Conservation (phyloP, 345 rosid genomes). For the Lenwebbia sp. region DNA sequence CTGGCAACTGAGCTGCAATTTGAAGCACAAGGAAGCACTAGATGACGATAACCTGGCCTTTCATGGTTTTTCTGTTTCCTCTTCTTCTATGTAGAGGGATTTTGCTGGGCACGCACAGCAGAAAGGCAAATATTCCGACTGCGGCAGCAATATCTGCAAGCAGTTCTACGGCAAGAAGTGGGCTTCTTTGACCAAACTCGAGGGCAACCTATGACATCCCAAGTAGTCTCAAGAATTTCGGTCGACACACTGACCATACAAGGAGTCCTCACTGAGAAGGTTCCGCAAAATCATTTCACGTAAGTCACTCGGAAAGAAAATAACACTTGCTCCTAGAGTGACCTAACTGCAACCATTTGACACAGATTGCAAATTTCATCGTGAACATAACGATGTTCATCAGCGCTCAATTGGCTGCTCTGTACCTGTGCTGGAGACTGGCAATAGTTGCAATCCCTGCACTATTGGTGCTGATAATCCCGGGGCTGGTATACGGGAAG, state of each 20-base stretch:
- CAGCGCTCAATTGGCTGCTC: background rate
- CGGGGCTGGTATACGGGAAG: slow-evolving; percentile 9
- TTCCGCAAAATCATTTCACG: background rate
- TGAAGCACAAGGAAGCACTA: background rate
- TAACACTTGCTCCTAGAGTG: background rate
- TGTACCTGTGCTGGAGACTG: slow-evolving; percentile 7
- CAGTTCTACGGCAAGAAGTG: slow-evolving; percentile 16
- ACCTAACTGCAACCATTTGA: background rate
- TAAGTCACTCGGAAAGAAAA: background rate
- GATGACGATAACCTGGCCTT: background rate
- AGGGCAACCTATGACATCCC: slow-evolving; percentile 6
- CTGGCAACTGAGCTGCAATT: background rate
- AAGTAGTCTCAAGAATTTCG: slow-evolving; percentile 14
- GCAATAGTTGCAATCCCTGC: slow-evolving; percentile 5
- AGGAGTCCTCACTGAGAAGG: slow-evolving; percentile 23
- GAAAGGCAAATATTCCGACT: slow-evolving; percentile 8
- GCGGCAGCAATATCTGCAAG: slow-evolving; percentile 7
- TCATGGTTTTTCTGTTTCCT: background rate
- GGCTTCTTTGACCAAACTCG: slow-evolving; percentile 15
- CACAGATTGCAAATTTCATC: slow-evolving; percentile 13
- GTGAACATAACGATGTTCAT: slow-evolving; percentile 4
- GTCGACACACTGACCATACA: slow-evolving; percentile 11
- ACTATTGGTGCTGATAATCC: slow-evolving; percentile 1
- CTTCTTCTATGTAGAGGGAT: slow-evolving; percentile 9
- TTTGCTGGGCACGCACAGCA: slow-evolving; percentile 17